Evolutionary conservation across 345 rosid species (phyloP).

Genomic region (Camelina laxa): DNA sequence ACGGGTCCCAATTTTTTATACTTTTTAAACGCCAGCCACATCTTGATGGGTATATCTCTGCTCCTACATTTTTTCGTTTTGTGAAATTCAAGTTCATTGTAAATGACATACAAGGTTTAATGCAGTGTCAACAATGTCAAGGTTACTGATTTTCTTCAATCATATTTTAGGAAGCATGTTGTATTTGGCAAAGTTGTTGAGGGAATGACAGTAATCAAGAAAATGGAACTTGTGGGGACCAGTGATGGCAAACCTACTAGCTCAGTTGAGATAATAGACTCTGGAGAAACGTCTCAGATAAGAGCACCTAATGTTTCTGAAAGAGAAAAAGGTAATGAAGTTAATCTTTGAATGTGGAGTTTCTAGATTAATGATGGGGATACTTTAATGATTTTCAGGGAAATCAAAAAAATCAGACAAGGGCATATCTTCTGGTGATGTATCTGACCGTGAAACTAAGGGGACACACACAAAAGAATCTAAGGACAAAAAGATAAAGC

Average conservation of each 20-base stretch:
- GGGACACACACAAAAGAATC: slow-evolving; percentile 55
- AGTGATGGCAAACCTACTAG: slow-evolving; percentile 61
- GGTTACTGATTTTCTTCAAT: slow-evolving; percentile 27
- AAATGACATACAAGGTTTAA: slow-evolving; percentile 1
- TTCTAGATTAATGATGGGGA: slow-evolving; percentile 28
- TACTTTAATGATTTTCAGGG: slow-evolving; percentile 50
- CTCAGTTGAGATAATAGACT: slow-evolving; percentile 72
- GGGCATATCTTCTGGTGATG: slow-evolving; percentile 54
- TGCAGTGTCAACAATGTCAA: slow-evolving; percentile 16
- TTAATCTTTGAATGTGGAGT: slow-evolving; percentile 11
- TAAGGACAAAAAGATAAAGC: slow-evolving; percentile 63
- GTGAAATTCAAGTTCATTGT: slow-evolving; percentile 2
- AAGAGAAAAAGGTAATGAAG: slow-evolving; percentile 59
- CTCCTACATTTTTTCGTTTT: slow-evolving; percentile 28
- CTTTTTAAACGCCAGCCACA: slow-evolving; percentile 83
- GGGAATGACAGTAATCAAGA: slow-evolving; percentile 83
- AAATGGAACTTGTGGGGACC: slow-evolving; percentile 79
- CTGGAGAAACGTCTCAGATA: slow-evolving; percentile 64
- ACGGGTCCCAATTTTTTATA: slow-evolving; percentile 95
- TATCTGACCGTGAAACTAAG: slow-evolving; percentile 55
- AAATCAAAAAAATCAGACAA: slow-evolving; percentile 63
- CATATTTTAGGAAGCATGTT: slow-evolving; percentile 82
- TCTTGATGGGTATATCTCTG: slow-evolving; percentile 81
- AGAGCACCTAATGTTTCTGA: slow-evolving; percentile 55
- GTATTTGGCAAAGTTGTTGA: slow-evolving; percentile 88